phyloP scores from a whole-genome alignment of 345 rosid species.

The Hirschfeldia incana region DNA sequence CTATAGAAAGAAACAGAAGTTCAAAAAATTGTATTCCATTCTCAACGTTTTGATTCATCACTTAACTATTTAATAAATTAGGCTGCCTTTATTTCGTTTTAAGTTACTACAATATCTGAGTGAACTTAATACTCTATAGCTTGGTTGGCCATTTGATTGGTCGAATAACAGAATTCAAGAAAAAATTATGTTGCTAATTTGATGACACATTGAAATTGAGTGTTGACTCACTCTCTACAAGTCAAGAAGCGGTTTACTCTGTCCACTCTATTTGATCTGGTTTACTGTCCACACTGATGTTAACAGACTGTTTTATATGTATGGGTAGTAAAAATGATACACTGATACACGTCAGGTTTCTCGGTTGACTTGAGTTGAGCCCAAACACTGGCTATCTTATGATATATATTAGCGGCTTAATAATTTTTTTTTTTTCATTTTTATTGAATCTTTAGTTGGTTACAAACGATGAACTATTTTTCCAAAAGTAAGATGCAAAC shows the following conservation, averaged over 20 bases:
- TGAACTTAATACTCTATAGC: not conserved
- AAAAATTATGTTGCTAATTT: too few species aligned
- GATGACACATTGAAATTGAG: too few species aligned
- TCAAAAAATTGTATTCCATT: slow-evolving; percentile 17
- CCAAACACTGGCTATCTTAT: not conserved
- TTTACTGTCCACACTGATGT: too few species aligned
- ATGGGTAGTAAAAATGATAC: slow-evolving; percentile 3
- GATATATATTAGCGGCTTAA: not conserved
- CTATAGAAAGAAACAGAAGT: slow-evolving; percentile 31
- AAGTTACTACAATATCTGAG: not conserved
- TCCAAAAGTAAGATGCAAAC: slow-evolving; percentile 4
- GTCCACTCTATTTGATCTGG: too few species aligned
- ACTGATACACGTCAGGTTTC: not conserved
- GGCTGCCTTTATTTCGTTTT: not conserved
- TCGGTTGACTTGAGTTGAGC: not conserved
- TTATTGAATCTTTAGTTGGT: slow-evolving; percentile 1
- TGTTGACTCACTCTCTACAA: too few species aligned
- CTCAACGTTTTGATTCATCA: slow-evolving; percentile 24
- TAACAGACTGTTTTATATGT: not conserved
- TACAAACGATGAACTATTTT: slow-evolving; percentile 1
- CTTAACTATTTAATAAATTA: slow-evolving; percentile 25
- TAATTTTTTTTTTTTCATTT: not conserved
- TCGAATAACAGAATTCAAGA: too few species aligned
- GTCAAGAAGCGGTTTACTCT: too few species aligned
- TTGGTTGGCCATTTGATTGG: not conserved